Base-by-base conservation (phyloP, 495 filamentous ascomycete genomes). In the Niebla homalea region DNA sequence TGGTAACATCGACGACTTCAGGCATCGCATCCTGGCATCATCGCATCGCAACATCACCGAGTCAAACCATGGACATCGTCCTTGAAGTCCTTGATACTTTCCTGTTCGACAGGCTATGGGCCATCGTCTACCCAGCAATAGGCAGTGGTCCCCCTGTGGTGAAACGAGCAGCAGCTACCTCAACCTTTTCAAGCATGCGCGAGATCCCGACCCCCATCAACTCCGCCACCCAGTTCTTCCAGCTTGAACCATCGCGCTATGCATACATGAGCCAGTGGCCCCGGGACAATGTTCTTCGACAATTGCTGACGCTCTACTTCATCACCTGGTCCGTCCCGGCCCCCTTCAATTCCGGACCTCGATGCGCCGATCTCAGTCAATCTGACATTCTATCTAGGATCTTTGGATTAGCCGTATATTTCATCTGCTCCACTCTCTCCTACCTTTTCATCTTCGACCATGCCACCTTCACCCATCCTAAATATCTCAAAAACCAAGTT, bases 371-470 rank as follows among this genome's bases (percentile, higher is more conserved):
- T n/a, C 15, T 32, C 1, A 3, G 14, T 36, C 14, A n/a, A 16
- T 53, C 19, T 49, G 25, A 42, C 50, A 49, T 51, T 35, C 29
- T 49, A 22, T 35, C n/a, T 60, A 94, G 89, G 82, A 61, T 94
- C 57, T 93, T 92, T 58, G 88, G 90, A 50, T 64, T 87, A 23
- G 54, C 87, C 38, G 67, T 89, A 54, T 97, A 97, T 73, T 94
- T 89, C 65, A 52, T 85, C 53, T 87, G 82, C 62, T 81, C 90
- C 18, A 74, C 81, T 36, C 71, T 94, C 23, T 94, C 88, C 26
- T 97, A 94, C 71, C 50, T 82, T 59, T 90, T 94, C 74, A 71
- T 97, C 68, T 97, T 94, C 74, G 89, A 97, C 68, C 88, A 97
- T 63, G 74, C 78, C 18, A 90, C 85, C 55, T 80, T 87, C 70